Evolutionary conservation across 1,284 basidiomycete genomes (phyloP), one percentile per base, ranked within the genome.

Genomic region (Lentinula novae-zelandiae): DNA sequence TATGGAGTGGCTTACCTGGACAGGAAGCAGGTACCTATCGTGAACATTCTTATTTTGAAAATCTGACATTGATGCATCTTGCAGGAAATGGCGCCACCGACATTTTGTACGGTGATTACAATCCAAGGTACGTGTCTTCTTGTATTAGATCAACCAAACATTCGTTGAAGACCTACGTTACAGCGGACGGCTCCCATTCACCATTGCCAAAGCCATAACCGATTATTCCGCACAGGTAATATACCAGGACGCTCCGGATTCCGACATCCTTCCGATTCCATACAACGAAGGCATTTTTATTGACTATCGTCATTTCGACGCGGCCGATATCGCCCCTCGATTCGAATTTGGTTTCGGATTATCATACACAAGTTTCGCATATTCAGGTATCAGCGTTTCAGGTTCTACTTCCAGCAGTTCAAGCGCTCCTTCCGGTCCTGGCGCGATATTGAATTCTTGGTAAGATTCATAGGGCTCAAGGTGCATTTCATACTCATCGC

Each of bases 271-370:
- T 2, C 73, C 72, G 54, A 76, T 82, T 42, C 69, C 75, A 5
- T 82, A 83, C 66, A 72, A 60, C 42, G 85, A 87, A 67, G 80
- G 82, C 2, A 68, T 88, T 15, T 78, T 83, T 65, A 80, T 91
- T 65, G 87, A 89, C 70, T 88, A 89, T 69, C 73, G 84, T 44
- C 78, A 82, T 67, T 90, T 90, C 69, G 84, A 89, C 66, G 69
- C 76, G 36, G 73, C 78, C 10, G 76, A 79, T 59, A 83, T 89
- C 59, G 72, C 75, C 2, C 87, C 88, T 3, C 76, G 85, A 33
- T 90, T 79, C 67, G 82, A 83, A 63, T 91, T 89, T 68, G 89
- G 89, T 2, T 88, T 82, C 68, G 89, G 90, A 1, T 70, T 91
- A 59, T 85, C 82, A 12, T 91, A 90, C 71, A 88, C 89, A 10